Percentiles rank a stretch among this genome's conserved stretches.
Evolutionary conservation across 306 rosid genomes (phyloP).

Genomic region (Morella rubra): DNA sequence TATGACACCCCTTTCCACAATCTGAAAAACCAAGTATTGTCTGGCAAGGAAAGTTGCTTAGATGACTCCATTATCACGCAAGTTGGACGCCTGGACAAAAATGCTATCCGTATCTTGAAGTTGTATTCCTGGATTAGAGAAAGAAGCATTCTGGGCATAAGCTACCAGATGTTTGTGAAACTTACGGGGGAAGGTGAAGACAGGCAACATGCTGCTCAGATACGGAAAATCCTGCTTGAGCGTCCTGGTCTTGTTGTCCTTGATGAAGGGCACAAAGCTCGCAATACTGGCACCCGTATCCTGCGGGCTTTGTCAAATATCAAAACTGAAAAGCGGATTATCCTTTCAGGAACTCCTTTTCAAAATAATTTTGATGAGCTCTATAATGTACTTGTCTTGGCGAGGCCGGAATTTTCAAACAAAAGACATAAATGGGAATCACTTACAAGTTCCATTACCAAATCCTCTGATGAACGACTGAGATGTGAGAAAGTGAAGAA

Average conservation of each 20-base stretch:
- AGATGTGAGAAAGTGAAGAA: slow-evolving; percentile 25
- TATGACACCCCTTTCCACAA: slow-evolving; percentile 65
- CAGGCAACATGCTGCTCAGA: no score
- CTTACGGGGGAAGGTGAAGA: slow-evolving; percentile 25
- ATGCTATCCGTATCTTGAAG: slow-evolving; percentile 37
- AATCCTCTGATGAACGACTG: slow-evolving; percentile 9
- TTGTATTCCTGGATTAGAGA: slow-evolving; percentile 48
- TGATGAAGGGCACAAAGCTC: slow-evolving; percentile 77
- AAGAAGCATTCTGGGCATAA: slow-evolving; percentile 57
- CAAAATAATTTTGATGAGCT: slow-evolving; percentile 71
- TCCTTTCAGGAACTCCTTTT: slow-evolving; percentile 77
- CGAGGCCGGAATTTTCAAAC: slow-evolving; percentile 36
- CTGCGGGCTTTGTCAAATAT: slow-evolving; percentile 48
- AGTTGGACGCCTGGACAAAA: background rate
- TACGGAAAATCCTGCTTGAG: slow-evolving; percentile 43
- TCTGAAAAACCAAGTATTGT: slow-evolving; percentile 39
- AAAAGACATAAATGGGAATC: slow-evolving; percentile 31
- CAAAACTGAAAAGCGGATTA: slow-evolving; percentile 51
- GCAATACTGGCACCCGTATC: slow-evolving; percentile 38
- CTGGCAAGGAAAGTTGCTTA: slow-evolving; percentile 37
- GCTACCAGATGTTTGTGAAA: slow-evolving; percentile 48
- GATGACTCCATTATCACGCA: slow-evolving; percentile 21
- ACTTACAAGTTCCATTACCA: slow-evolving; percentile 30
- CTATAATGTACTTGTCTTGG: slow-evolving; percentile 48
- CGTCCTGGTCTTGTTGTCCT: slow-evolving; percentile 53